A percentile compares a stretch with the other conserved stretches of the same genome.
phyloP scores from a whole-genome alignment of 257 asterid genomes.

The Solanum chiquidenum region DNA sequence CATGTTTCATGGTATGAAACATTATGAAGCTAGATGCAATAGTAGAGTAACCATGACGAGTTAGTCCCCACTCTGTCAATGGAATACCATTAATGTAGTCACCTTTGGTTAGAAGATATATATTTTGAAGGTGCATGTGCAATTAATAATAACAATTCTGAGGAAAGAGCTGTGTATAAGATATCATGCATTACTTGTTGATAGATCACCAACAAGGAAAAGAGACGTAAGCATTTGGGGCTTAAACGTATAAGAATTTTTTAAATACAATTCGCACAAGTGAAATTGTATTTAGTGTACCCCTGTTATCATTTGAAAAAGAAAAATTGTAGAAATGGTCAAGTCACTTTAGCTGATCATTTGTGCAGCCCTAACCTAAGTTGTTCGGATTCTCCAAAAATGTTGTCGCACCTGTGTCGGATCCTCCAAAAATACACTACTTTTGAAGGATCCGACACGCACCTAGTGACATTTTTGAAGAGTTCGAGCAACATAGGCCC shows the following conservation, averaged over 20 bases:
- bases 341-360: not conserved
- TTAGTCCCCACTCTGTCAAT: not conserved
- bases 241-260: not conserved
- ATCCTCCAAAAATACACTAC: no score
- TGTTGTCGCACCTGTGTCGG: no score
- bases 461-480: no score
- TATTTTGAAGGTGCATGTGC: not conserved
- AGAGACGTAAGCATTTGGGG: not conserved
- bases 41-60: not conserved
- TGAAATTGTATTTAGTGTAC: not conserved
- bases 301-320: not conserved
- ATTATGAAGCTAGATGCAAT: conserved; percentile 4
- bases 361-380: not conserved
- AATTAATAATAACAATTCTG: not conserved
- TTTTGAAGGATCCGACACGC: no score
- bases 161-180: not conserved
- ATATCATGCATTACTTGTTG: not conserved
- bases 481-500: not conserved
- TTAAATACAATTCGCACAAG: not conserved
- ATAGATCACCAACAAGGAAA: not conserved
- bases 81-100: not conserved
- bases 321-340: not conserved
- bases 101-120: not conserved
- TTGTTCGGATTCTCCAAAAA: no score
- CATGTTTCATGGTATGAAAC: conserved; percentile 32